A percentile compares a stretch with the other conserved stretches of the same genome.
These are phyloP conservation scores for Spirogloea muscicola DNA, from an alignment of 139 green algal species.

Conservation along the genomic window DNA sequence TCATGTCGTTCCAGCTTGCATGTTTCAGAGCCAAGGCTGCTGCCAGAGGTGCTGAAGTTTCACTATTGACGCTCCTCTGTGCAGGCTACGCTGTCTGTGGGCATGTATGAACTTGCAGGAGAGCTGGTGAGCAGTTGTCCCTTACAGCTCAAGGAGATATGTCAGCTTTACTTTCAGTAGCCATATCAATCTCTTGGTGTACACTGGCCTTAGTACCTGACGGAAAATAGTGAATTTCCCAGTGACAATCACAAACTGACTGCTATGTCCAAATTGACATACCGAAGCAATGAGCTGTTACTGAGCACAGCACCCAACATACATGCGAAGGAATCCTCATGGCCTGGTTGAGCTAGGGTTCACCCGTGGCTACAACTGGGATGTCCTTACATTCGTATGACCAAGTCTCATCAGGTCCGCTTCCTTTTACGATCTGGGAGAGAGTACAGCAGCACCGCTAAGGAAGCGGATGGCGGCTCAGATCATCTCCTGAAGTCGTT, in stretches of 20 bases:
- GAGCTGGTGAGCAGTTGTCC: conserved; percentile 45
- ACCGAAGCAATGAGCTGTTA: too few species aligned
- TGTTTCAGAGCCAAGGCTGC: background rate
- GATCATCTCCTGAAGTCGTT: conserved; percentile 44
- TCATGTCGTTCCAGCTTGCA: background rate
- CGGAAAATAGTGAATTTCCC: background rate
- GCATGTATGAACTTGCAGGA: conserved; percentile 43
- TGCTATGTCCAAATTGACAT: too few species aligned
- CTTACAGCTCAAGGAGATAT: too few species aligned
- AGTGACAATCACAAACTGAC: background rate
- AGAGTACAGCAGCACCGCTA: conserved; percentile 26
- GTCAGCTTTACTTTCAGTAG: too few species aligned
- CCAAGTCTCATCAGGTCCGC: conserved; percentile 24
- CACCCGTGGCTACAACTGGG: too few species aligned
- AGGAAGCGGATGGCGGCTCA: conserved; percentile 13
- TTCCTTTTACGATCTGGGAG: conserved; percentile 46
- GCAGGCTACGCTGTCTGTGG: conserved; percentile 31
- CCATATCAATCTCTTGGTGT: too few species aligned
- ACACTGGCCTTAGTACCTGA: background rate
- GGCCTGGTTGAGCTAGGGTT: background rate
- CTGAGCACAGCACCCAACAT: too few species aligned
- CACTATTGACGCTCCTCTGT: conserved; percentile 8
- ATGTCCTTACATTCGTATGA: too few species aligned
- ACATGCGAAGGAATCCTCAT: background rate
- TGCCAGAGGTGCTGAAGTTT: background rate